A percentile compares a stretch with the other conserved stretches of the same genome.
Evolutionary conservation across 1,139 yeast species (phyloP).

Genomic region (Suhomyces chickasaworum): DNA sequence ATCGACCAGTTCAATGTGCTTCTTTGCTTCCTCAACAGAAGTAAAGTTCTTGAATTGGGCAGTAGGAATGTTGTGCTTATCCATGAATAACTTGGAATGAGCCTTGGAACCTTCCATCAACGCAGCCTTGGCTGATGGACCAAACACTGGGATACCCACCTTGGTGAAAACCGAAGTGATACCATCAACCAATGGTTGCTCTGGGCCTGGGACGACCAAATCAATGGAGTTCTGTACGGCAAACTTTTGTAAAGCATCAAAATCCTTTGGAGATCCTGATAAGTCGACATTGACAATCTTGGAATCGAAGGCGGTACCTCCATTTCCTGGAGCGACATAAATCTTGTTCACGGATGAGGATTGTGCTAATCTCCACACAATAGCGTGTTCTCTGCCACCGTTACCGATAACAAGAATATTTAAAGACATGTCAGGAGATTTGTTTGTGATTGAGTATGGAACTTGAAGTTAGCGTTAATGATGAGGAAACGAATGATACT

Average conservation of each 20-base stretch:
- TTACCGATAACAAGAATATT: conserved; percentile 89
- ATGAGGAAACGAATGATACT: conserved; percentile 2
- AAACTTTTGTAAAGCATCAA: conserved; percentile 60
- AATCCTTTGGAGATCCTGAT: conserved; percentile 60
- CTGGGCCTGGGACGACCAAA: conserved; percentile 97
- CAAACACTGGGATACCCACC: conserved; percentile 94
- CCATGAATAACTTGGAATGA: conserved; percentile 93
- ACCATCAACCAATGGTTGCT: conserved; percentile 96
- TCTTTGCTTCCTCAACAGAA: conserved; percentile 69
- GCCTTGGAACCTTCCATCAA: conserved; percentile 97
- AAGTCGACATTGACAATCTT: conserved; percentile 76
- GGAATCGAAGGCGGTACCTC: conserved; percentile 68
- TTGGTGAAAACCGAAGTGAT: conserved; percentile 66
- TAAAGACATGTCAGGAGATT: conserved; percentile 22
- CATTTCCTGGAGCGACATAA: conserved; percentile 96
- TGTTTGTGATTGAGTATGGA: conserved; percentile 1
- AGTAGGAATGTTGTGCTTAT: conserved; percentile 87
- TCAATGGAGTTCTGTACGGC: conserved; percentile 68
- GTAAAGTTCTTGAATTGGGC: conserved; percentile 86
- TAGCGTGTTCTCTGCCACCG: conserved; percentile 99
- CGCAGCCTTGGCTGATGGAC: conserved; percentile 91
- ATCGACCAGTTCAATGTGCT: conserved; percentile 64
- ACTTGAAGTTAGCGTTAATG: conserved; percentile 1
- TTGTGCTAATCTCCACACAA: conserved; percentile 88
- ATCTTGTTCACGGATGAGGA: conserved; percentile 71